These are phyloP conservation scores for Papiliotrema nemorosa DNA, from an alignment of 1,284 basidiomycete genomes.

Conservation along the genomic window DNA sequence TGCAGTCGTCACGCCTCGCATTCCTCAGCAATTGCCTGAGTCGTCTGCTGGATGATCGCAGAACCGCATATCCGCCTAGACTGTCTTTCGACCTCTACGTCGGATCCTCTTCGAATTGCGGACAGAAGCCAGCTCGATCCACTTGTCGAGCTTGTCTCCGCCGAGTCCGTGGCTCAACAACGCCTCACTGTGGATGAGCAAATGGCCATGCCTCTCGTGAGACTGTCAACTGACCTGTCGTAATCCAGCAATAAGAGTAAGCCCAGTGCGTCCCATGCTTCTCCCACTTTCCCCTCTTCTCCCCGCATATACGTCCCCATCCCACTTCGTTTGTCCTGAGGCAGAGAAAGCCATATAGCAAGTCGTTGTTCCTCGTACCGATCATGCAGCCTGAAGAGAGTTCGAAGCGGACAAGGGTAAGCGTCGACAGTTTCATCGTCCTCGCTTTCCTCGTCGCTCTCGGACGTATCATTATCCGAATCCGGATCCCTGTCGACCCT, in stretches of 20 bases:
- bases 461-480: slow-evolving; percentile 9
- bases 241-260: slow-evolving; percentile 19
- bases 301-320: slow-evolving; percentile 35
- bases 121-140: slow-evolving; percentile 26
- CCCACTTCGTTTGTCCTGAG: slow-evolving; percentile 13
- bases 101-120: slow-evolving; percentile 23
- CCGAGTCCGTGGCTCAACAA: slow-evolving; percentile 23
- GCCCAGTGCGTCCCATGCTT: slow-evolving; percentile 33
- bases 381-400: slow-evolving; percentile 32
- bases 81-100: slow-evolving; percentile 15
- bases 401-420: slow-evolving; percentile 24
- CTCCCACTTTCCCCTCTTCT: slow-evolving; percentile 20
- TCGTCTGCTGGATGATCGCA: too few relatives aligned
- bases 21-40: too few relatives aligned
- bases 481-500: background rate
- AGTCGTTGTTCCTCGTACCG: slow-evolving; percentile 36
- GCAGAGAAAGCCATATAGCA: slow-evolving; percentile 30
- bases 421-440: slow-evolving; percentile 6
- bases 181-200: background rate
- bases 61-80: too few relatives aligned
- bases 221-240: slow-evolving; percentile 21
- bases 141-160: slow-evolving; percentile 33
- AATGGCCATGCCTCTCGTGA: background rate
- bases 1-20: too few relatives aligned
- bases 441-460: slow-evolving; percentile 1